These are phyloP conservation scores for Byssoonygena ceratinophila DNA, from an alignment of 2,329 filamentous ascomycete species.

Conservation along the genomic window DNA sequence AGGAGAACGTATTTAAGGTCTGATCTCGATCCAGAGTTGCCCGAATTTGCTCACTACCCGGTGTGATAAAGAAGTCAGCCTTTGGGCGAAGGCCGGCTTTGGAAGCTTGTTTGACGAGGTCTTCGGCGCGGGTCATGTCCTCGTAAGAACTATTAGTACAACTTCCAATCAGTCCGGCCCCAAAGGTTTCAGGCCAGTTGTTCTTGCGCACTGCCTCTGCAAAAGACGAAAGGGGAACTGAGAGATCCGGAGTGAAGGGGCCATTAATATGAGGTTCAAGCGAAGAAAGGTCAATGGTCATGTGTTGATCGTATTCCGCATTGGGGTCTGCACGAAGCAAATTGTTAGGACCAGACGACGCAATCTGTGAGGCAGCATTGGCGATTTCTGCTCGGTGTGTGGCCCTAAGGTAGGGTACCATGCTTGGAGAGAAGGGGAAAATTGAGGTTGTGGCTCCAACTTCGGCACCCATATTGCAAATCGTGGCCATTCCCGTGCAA, in stretches of 20 bases:
- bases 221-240: conserved; percentile 83
- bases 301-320: conserved; percentile 79
- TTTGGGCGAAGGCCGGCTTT: conserved; percentile 83
- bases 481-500: conserved; percentile 85
- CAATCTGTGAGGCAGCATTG: conserved; percentile 52
- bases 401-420: conserved; percentile 73
- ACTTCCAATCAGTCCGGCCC: conserved; percentile 88
- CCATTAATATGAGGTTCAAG: conserved; percentile 96
- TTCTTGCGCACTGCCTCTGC: conserved; percentile 73
- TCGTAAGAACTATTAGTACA: conserved; percentile 99
- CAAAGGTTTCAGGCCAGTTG: conserved; percentile 81
- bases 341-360: conserved; percentile 49
- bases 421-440: conserved; percentile 81
- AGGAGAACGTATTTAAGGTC: conserved; percentile 73
- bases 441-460: conserved; percentile 91
- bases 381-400: conserved; percentile 69
- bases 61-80: conserved; percentile 89
- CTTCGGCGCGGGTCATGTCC: conserved; percentile 93
- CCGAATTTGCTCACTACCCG: conserved; percentile 91
- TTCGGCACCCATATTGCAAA: conserved; percentile 79
- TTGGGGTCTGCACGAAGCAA: conserved; percentile 66
- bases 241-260: conserved; percentile 90
- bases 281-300: conserved; percentile 79
- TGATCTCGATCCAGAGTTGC: conserved; percentile 85
- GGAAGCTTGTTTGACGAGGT: conserved; percentile 81